Conservation (phyloP, 2,329 filamentous ascomycete species). For the Leptographium wingfieldii region DNA sequence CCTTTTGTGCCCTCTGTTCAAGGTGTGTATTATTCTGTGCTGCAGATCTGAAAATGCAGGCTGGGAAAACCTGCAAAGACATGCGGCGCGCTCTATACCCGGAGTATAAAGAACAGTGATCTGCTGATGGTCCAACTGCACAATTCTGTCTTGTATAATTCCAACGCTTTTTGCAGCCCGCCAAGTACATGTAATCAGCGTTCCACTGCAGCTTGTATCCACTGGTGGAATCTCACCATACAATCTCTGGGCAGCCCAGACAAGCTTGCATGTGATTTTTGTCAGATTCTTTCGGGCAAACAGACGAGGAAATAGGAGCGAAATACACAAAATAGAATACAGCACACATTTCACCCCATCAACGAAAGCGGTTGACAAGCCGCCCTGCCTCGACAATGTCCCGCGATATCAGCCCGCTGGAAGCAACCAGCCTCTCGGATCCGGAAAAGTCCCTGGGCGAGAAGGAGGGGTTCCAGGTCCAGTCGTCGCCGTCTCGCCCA, state of each 20-base stretch:
- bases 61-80: no score
- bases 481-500: not conserved
- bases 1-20: no score
- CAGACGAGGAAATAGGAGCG: not conserved
- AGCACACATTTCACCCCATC: not conserved
- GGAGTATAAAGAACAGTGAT: not conserved
- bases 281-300: not conserved
- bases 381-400: not conserved
- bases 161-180: not conserved
- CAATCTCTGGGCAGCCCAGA: not conserved
- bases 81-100: not conserved
- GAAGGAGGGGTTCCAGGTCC: not conserved
- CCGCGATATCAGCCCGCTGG: not conserved
- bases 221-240: not conserved
- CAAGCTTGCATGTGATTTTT: no score
- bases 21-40: not conserved
- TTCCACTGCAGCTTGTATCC: not conserved
- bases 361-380: not conserved
- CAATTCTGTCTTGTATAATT: not conserved
- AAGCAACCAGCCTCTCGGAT: not conserved
- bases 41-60: not conserved
- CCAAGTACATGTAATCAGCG: not conserved
- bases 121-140: not conserved
- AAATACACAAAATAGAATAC: no score
- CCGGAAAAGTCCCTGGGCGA: not conserved